These are phyloP conservation scores for Kazachstania kunashirensis DNA, from an alignment of 805 yeast species.

Conservation along the genomic window DNA sequence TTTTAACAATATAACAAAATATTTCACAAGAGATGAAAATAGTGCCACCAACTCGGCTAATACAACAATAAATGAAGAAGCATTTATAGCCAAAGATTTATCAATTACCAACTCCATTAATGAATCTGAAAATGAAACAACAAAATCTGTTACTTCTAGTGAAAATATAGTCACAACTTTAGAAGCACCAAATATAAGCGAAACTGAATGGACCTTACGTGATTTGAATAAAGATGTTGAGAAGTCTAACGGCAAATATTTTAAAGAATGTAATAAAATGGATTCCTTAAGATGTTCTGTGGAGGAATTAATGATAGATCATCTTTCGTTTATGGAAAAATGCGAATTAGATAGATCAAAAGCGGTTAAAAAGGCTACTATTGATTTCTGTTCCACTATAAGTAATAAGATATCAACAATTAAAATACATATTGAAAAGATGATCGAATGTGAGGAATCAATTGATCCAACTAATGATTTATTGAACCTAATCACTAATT, in stretches of 20 bases:
- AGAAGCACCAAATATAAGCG: conserved; percentile 15
- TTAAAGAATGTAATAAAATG: conserved; percentile 43
- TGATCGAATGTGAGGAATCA: conserved; percentile 56
- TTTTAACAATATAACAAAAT: conserved; percentile 1
- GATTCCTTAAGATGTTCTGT: conserved; percentile 62
- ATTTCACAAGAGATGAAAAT: neutral
- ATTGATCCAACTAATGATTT: conserved; percentile 64
- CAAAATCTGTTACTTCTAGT: neutral
- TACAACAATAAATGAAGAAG: neutral
- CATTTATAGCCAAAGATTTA: neutral
- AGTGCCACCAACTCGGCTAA: neutral
- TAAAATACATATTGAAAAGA: conserved; percentile 50
- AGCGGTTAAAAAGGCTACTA: conserved; percentile 65
- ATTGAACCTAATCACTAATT: conserved; percentile 53
- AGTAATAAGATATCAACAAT: conserved; percentile 50
- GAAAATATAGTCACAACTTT: neutral
- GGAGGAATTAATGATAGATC: conserved; percentile 66
- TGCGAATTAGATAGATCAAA: conserved; percentile 71
- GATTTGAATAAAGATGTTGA: conserved; percentile 49
- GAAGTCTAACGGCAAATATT: conserved; percentile 48
- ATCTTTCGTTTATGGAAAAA: conserved; percentile 65
- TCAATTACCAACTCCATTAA: neutral
- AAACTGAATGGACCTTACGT: conserved; percentile 37
- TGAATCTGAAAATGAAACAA: neutral
- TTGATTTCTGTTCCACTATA: conserved; percentile 60